Evolutionary conservation across 768 basidiomycete genomes (phyloP), one percentile per base, ranked within the genome.

Genomic region (Guyanaporus albipodus): DNA sequence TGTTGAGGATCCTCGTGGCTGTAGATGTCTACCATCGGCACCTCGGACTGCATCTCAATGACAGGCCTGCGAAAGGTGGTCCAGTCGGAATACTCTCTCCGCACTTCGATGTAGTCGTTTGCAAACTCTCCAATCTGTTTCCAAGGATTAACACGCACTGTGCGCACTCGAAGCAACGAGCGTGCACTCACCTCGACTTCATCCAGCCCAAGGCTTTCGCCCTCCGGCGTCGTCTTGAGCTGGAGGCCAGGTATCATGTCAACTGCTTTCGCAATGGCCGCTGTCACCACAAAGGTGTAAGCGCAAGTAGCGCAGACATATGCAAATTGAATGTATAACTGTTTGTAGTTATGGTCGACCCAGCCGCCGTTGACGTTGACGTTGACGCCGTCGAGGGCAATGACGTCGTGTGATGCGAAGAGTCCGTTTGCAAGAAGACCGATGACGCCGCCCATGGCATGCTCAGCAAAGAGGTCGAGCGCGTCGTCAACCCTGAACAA

Each of bases 401-500:
- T 82, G 40, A 92, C 73, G 7, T 70, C 68, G 6, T 68, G 67
- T 18, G 84, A 79, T 14, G 84, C 91, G 56, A 93, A 91, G 56
- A 93, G 74, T 14, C 69, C 90, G 46, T 87, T 91, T 54, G 75
- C 53, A 38, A 90, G 61, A 14, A 88, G 73, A 34, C 90, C 92
- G 42, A 88, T 67, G 32, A 89, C 79, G 21, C 91, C 89, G 7
- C 90, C 91, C 32, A 94, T 69, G 29, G 85, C 93, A 71, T 96
- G 93, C 58, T 90, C 83, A 15, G 92, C 91, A 63, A 91, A 94
- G 36, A 93, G 77, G 74, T 97, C 93, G 40, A 96, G 83, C 0
- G 91, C 82, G 59, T 95, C 93, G 61, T 96, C 93, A 44, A 92
- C 78, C 15, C 71, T 68, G 44, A 92, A 50, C 27, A 86, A 58